Evolutionary conservation across 2,329 filamentous ascomycete species (phyloP), one percentile per base, ranked within the genome.

Genomic region (Myrmaecium sp.): DNA sequence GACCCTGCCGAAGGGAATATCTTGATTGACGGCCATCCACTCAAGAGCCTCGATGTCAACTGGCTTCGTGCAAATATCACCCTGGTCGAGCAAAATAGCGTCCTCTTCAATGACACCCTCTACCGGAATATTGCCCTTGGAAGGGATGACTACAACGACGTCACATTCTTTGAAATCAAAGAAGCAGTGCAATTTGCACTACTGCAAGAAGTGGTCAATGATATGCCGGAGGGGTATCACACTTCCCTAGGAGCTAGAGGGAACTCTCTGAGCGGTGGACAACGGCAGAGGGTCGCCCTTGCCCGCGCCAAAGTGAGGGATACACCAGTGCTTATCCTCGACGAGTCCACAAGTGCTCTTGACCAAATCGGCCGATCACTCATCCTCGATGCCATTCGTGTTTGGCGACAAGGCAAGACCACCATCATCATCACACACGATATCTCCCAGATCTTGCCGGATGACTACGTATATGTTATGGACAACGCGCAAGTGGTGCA

Each of bases 381-480:
- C 8, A 65, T 93, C 19, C 74, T 92, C 61, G 67, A 77, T 21
- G 69, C 73, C 0, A 74, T 94, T 27, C 64, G 81, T 5, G 43
- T 64, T 12, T 94, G 83, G 86, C 65, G 89, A 13, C 57, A 54
- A 18, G 74, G 67, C 0, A 89, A 80, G 46, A 94, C 84, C 0
- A 95, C 86, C 0, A 79, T 95, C 27, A 70, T 95, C 36, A 86
- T 95, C 39, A 94, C 89, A 0, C 86, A 95, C 42, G 82, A 95
- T 36, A 66, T 89, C 17, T 65, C 69, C 0, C 77, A 86, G 36
- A 86, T 95, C 6, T 47, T 55, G 4, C 54, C 69, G 0, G 48
- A 71, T 0, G 83, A 95, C 35, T 84, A 75, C 34, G 65, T 91
- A 0, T 92, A 84, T 37, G 65, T 93, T 7, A 56, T 95, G 44